phyloP scores from a whole-genome alignment of 805 yeast genomes.

The Debaryomyces tyrocola region DNA sequence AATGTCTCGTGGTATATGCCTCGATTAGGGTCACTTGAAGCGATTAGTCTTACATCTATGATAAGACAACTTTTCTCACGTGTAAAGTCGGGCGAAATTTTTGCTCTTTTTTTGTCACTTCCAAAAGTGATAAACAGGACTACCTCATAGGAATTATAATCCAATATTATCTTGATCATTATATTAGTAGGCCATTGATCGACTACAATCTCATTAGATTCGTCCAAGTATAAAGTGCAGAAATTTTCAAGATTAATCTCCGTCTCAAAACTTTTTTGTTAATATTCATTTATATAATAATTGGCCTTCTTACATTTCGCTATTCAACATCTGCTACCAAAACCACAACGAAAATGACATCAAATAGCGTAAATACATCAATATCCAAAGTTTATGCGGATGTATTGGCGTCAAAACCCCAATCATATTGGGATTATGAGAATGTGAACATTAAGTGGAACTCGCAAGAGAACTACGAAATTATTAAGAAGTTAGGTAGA shows the following conservation, averaged over 20 bases:
- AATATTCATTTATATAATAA: conserved; percentile 3
- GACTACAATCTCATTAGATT: background rate
- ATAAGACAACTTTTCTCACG: background rate
- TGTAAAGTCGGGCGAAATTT: background rate
- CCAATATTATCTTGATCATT: background rate
- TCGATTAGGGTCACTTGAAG: too few species aligned
- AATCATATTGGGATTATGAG: conserved; percentile 82
- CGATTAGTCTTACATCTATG: too few species aligned
- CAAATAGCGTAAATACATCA: conserved; percentile 39
- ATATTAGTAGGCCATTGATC: background rate
- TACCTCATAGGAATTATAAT: background rate
- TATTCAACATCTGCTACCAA: background rate
- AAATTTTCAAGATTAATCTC: conserved; percentile 5
- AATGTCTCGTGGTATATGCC: too few species aligned
- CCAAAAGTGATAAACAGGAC: background rate
- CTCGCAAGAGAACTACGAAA: conserved; percentile 79
- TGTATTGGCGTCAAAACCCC: conserved; percentile 73
- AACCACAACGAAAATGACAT: conserved; percentile 4
- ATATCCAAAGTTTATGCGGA: conserved; percentile 79
- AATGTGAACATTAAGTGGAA: conserved; percentile 80
- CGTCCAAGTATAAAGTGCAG: background rate
- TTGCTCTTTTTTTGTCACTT: background rate
- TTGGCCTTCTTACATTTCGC: conserved; percentile 6
- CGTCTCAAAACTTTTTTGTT: background rate
- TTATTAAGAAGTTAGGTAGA: conserved; percentile 80